Conservation (phyloP, 129 eudicot genomes). For the Daucus carota region DH1_v3.0 NC_030383.2:42385001-42385500, state of each 20-base stretch:
- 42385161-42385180: conserved; percentile 21
- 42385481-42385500: too few relatives aligned
- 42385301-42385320: not conserved
- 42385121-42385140: conserved; percentile 58
- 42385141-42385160: conserved; percentile 41
- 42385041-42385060: conserved; percentile 25
- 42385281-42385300: not conserved
- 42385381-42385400: too few relatives aligned
- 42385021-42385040: not conserved
- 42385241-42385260: not conserved
- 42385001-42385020: conserved; percentile 47
- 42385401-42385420: too few relatives aligned
- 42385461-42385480: too few relatives aligned
- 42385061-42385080: conserved; percentile 23
- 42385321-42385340: not conserved
- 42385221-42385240: not conserved
- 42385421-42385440: too few relatives aligned
- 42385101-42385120: conserved; percentile 45
- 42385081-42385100: conserved; percentile 14
- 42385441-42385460: too few relatives aligned
- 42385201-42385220: not conserved
- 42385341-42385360: not conserved
- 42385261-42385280: not conserved
- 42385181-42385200: not conserved
- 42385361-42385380: too few relatives aligned